Conservation (phyloP, 139 green algal species). For the Spirogloea muscicola region DNA sequence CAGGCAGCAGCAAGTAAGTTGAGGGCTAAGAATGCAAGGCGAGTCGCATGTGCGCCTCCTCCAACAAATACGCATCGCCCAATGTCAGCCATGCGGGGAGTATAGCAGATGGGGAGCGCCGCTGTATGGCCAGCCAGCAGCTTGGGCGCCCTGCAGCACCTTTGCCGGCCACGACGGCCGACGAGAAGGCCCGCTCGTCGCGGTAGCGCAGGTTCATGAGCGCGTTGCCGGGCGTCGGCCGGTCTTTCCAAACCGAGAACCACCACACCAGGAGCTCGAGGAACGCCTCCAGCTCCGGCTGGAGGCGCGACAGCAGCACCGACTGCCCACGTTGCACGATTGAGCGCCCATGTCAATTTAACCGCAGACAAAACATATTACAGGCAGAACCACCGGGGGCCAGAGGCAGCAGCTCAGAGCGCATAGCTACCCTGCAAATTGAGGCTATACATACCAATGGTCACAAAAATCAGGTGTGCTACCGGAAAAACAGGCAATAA, state of each 20-base stretch:
- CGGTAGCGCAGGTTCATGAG: constrained; percentile 87
- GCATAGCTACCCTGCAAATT: no score
- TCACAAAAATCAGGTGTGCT: no score
- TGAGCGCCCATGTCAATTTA: neutral
- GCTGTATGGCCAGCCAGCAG: no score
- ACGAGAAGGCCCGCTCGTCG: constrained; percentile 12
- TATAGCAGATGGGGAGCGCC: no score
- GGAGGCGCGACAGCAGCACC: constrained; percentile 8
- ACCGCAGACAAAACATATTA: neutral
- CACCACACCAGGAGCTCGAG: constrained; percentile 37
- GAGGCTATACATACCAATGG: no score
- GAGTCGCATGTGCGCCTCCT: no score
- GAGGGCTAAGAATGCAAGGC: no score
- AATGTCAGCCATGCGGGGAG: no score
- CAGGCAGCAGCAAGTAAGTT: no score
- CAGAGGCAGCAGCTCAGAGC: no score
- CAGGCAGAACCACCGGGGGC: neutral
- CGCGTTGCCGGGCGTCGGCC: constrained; percentile 69
- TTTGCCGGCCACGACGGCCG: neutral
- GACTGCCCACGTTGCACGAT: constrained; percentile 1
- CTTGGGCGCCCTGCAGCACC: no score
- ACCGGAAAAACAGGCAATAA: neutral
- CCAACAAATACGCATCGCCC: no score
- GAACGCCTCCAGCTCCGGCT: constrained; percentile 28
- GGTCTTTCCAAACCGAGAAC: constrained; percentile 44